Conservation (phyloP, 768 basidiomycete genomes). For the Mycena epipterygia region DNA sequence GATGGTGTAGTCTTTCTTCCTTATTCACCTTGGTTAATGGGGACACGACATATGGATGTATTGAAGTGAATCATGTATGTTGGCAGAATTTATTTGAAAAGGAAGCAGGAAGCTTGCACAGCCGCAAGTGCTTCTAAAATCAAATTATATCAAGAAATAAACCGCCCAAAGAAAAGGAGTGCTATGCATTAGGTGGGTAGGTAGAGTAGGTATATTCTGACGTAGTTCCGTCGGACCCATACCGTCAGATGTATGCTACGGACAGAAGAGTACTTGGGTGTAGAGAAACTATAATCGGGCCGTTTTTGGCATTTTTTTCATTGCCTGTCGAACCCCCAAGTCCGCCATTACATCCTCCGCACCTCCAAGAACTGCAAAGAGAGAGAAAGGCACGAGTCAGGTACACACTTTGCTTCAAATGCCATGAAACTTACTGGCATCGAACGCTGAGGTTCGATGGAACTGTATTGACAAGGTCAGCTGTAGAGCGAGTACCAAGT, state of each 20-base stretch:
- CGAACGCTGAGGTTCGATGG: conserved; percentile 87
- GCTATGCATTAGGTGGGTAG: no score
- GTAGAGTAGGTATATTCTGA: no score
- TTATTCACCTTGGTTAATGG: neutral
- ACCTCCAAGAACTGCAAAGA: conserved; percentile 74
- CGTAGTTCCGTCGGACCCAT: no score
- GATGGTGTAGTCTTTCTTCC: neutral
- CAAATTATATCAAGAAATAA: no score
- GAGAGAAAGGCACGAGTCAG: conserved; percentile 31
- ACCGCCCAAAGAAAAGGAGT: no score
- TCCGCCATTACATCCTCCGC: conserved; percentile 83
- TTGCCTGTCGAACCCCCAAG: conserved; percentile 79
- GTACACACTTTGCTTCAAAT: neutral
- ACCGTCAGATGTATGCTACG: no score
- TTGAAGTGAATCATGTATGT: neutral
- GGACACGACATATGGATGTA: neutral
- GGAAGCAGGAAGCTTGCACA: no score
- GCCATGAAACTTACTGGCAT: conserved; percentile 67
- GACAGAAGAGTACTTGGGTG: neutral
- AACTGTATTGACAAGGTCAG: conserved; percentile 35
- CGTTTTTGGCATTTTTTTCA: conserved; percentile 73
- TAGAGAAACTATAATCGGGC: conserved; percentile 45
- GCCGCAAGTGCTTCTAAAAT: no score
- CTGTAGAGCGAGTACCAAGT: no score
- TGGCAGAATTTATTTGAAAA: neutral